These are phyloP conservation scores for Saraca asoca DNA, from an alignment of 331 rosid genomes.

Conservation along the genomic window DNA sequence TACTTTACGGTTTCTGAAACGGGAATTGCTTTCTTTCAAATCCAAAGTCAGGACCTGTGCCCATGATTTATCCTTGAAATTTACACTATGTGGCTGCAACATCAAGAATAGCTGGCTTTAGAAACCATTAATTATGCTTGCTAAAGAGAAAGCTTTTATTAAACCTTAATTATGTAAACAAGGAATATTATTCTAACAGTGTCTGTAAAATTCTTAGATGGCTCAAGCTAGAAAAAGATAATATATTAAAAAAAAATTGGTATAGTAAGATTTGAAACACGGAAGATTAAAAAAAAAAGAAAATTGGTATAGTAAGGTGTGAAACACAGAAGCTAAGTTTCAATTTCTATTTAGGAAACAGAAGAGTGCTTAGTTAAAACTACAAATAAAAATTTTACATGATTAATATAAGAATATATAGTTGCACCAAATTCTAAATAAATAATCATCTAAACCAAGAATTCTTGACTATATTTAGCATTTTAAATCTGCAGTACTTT, in stretches of 20 bases:
- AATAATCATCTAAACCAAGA: constrained; percentile 13
- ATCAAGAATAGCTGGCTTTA: constrained; percentile 25
- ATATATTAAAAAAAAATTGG: neutral
- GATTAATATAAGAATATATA: constrained; percentile 22
- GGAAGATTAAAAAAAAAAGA: no score
- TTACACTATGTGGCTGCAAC: constrained; percentile 58
- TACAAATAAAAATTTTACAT: neutral
- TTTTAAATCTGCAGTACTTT: neutral
- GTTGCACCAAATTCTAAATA: constrained; percentile 2
- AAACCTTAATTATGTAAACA: constrained; percentile 10
- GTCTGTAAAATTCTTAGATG: constrained; percentile 11
- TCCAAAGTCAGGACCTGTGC: constrained; percentile 46
- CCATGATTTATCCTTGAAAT: constrained; percentile 63
- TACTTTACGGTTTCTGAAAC: constrained; percentile 46
- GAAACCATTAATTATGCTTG: constrained; percentile 22
- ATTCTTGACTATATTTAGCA: neutral
- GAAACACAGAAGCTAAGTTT: neutral
- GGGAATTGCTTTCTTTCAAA: constrained; percentile 49
- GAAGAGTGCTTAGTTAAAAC: neutral
- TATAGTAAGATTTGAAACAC: neutral
- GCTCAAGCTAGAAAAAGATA: neutral
- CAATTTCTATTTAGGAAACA: neutral
- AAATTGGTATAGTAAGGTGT: constrained; percentile 3
- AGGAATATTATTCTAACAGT: constrained; percentile 1
- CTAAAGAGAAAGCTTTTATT: constrained; percentile 20